Evolutionary conservation across 768 basidiomycete species (phyloP).

Genomic region (Leccinum longicurvipes): DNA sequence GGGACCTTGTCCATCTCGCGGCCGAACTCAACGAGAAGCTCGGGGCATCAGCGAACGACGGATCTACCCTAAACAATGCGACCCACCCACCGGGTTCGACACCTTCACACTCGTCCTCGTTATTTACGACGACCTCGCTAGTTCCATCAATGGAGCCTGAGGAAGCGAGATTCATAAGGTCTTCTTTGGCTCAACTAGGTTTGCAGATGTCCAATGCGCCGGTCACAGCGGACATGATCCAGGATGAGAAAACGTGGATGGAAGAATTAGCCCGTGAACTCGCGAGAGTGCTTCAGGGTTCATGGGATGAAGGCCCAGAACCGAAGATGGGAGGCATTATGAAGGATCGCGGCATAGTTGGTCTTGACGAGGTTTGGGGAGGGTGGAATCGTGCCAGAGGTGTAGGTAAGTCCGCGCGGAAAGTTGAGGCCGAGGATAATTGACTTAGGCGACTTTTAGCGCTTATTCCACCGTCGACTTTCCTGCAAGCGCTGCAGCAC

Average conservation of each 20-base stretch:
- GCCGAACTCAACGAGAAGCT: constrained; percentile 84
- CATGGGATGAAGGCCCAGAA: constrained; percentile 13
- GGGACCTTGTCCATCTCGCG: constrained; percentile 89
- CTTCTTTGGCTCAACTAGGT: constrained; percentile 87
- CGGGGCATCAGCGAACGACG: constrained; percentile 38
- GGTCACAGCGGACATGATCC: constrained; percentile 85
- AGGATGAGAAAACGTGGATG: constrained; percentile 75
- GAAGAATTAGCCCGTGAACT: constrained; percentile 83
- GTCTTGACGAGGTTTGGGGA: constrained; percentile 92
- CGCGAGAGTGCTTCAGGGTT: constrained; percentile 62
- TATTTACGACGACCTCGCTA: constrained; percentile 29
- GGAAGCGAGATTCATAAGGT: constrained; percentile 83
- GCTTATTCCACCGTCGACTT: constrained; percentile 83
- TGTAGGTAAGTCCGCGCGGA: constrained; percentile 51
- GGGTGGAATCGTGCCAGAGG: constrained; percentile 93
- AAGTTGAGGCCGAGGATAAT: not conserved
- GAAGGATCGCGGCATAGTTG: constrained; percentile 75
- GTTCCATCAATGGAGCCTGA: constrained; percentile 60
- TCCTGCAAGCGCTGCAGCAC: constrained; percentile 70
- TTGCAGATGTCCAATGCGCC: constrained; percentile 75
- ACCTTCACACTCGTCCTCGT: constrained; percentile 18
- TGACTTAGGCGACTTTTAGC: constrained; percentile 44
- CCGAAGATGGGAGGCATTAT: constrained; percentile 55
- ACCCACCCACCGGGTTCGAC: constrained; percentile 18
- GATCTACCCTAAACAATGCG: not conserved